These are phyloP conservation scores for Aspergillus sp. DNA, from an alignment of 2,329 filamentous ascomycete species.

Conservation along the genomic window DNA sequence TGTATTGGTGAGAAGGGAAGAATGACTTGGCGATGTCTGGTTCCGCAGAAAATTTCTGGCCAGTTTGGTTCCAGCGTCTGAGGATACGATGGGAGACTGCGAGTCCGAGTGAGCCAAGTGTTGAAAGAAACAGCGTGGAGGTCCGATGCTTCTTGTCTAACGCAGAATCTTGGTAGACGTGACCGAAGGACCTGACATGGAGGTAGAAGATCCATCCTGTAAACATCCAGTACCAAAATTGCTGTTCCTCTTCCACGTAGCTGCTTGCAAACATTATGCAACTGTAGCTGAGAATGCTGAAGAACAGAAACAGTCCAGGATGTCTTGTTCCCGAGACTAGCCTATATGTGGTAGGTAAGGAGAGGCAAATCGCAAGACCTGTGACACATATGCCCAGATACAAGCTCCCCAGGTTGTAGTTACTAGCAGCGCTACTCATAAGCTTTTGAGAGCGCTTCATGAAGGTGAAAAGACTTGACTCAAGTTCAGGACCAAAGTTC, in stretches of 20 bases:
- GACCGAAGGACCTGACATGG: conserved; percentile 35
- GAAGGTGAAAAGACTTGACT: conserved; percentile 52
- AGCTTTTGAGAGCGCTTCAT: conserved; percentile 69
- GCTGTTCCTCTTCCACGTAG: conserved; percentile 96
- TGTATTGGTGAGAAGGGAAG: conserved; percentile 59
- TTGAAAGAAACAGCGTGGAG: conserved; percentile 9
- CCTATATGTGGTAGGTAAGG: conserved; percentile 30
- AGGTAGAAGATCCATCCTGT: conserved; percentile 49
- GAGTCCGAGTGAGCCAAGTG: conserved; percentile 44
- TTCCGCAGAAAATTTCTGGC: conserved; percentile 91
- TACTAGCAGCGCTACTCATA: conserved; percentile 88
- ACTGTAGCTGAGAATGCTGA: conserved; percentile 64
- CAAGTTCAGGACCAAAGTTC: conserved; percentile 15
- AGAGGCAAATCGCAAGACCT: conserved; percentile 43
- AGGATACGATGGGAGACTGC: conserved; percentile 65
- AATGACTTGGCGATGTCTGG: conserved; percentile 79
- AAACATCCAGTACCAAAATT: conserved; percentile 95
- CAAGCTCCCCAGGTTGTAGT: conserved; percentile 70
- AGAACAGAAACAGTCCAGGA: conserved; percentile 41
- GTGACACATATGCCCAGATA: conserved; percentile 36
- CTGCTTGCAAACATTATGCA: conserved; percentile 97
- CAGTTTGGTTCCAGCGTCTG: conserved; percentile 91
- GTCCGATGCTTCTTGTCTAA: background rate
- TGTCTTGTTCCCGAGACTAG: conserved; percentile 26
- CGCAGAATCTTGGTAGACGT: background rate